Conservation (phyloP, 2,329 filamentous ascomycete species). For the Fusarium marasasianum region DNA sequence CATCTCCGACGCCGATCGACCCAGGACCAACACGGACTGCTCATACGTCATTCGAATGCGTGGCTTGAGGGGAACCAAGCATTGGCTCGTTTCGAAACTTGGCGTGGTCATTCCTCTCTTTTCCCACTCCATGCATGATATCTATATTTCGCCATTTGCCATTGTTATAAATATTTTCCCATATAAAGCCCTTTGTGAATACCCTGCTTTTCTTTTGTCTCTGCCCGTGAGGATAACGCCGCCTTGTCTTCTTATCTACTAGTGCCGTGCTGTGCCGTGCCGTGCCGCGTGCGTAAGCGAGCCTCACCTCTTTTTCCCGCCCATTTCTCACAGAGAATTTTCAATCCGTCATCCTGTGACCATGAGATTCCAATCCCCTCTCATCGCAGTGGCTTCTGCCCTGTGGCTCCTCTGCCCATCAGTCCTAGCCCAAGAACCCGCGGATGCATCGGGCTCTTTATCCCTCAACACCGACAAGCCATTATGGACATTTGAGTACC, state of each 20-base stretch:
- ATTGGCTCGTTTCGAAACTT: slow-evolving; percentile 28
- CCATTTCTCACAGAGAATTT: neutral
- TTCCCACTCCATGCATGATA: neutral
- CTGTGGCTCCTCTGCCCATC: slow-evolving; percentile 25
- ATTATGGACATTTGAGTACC: slow-evolving; percentile 49
- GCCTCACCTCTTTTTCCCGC: neutral
- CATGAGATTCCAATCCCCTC: slow-evolving; percentile 25
- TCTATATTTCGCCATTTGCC: neutral
- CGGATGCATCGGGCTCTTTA: slow-evolving; percentile 22
- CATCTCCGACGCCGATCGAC: slow-evolving; percentile 6
- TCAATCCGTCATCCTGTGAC: neutral
- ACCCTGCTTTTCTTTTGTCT: neutral
- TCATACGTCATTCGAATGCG: slow-evolving; percentile 23
- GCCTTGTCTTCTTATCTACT: neutral
- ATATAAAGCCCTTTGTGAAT: slow-evolving; percentile 6
- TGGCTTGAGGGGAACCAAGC: slow-evolving; percentile 26
- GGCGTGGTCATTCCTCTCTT: slow-evolving; percentile 6
- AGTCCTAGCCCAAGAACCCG: slow-evolving; percentile 7
- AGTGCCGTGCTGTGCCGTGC: neutral
- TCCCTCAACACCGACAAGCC: slow-evolving; percentile 25
- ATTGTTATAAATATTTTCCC: neutral
- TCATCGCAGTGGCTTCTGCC: slow-evolving; percentile 17
- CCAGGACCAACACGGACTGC: neutral
- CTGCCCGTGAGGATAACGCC: neutral
- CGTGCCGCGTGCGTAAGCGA: slow-evolving; percentile 1